Percentiles rank a stretch among this genome's conserved stretches.
Evolutionary conservation across 805 yeast genomes (phyloP).

Genomic region (Candida hungchunana): DNA sequence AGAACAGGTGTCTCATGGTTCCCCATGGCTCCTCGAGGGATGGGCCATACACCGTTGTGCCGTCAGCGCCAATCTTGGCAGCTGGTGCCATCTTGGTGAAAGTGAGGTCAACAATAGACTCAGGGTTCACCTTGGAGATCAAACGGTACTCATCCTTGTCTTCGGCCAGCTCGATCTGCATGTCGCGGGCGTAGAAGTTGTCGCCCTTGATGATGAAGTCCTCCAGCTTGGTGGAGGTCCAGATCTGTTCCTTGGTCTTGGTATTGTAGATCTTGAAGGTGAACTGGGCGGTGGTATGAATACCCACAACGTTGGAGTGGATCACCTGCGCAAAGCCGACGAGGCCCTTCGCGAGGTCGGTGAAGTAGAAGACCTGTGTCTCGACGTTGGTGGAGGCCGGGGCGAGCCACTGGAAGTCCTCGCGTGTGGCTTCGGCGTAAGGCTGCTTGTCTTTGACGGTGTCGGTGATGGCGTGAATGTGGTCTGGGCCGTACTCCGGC

Average conservation of each 20-base stretch:
- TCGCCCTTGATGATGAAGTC: constrained; percentile 70
- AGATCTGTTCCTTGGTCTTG: constrained; percentile 44
- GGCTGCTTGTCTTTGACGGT: constrained; percentile 53
- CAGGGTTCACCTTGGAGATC: constrained; percentile 61
- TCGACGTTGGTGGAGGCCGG: constrained; percentile 89
- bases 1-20: constrained; percentile 88
- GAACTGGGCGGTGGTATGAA: constrained; percentile 88
- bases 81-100: constrained; percentile 67
- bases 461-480: constrained; percentile 79
- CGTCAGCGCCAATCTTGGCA: constrained; percentile 86
- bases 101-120: constrained; percentile 65
- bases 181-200: constrained; percentile 73
- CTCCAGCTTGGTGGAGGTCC: constrained; percentile 91
- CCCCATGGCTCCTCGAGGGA: constrained; percentile 92
- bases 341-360: constrained; percentile 54
- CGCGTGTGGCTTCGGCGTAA: constrained; percentile 51
- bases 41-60: constrained; percentile 82
- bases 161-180: constrained; percentile 57
- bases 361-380: constrained; percentile 89
- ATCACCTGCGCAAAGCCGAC: constrained; percentile 91
- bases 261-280: constrained; percentile 75
- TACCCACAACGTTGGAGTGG: constrained; percentile 86
- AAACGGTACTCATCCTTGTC: constrained; percentile 50
- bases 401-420: constrained; percentile 70
- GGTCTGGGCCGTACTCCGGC: constrained; percentile 93